phyloP scores from a whole-genome alignment of 208 protist species.

The Trypanosoma avium region DNA sequence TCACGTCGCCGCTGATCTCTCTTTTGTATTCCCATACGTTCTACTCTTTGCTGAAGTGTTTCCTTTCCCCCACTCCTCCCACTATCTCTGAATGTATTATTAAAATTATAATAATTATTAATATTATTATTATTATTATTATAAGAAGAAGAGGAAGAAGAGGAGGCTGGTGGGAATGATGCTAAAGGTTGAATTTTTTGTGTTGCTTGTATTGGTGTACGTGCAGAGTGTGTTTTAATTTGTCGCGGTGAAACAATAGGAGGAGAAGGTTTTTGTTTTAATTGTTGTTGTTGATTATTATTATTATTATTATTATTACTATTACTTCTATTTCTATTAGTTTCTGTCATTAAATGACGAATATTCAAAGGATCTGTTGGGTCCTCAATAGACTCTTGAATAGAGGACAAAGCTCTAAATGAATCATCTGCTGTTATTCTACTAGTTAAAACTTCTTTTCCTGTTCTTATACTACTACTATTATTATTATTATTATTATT shows the following conservation, averaged over 20 bases:
- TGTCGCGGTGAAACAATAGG: too few species aligned
- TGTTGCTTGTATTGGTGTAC: too few species aligned
- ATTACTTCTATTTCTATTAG: neutral
- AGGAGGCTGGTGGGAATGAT: too few species aligned
- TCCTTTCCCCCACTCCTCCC: neutral
- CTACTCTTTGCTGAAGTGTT: neutral
- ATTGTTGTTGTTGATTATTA: neutral
- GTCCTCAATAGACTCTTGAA: neutral
- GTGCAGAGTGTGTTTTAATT: too few species aligned
- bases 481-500: too few species aligned
- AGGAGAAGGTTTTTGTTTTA: neutral
- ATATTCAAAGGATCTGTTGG: neutral
- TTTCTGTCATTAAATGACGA: neutral
- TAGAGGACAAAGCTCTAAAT: neutral
- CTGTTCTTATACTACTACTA: too few species aligned
- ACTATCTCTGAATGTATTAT: neutral
- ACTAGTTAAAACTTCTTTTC: neutral
- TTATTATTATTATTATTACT: neutral
- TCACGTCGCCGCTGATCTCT: slow-evolving; percentile 66
- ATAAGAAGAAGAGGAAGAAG: too few species aligned
- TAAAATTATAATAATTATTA: too few species aligned
- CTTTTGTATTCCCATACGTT: slow-evolving; percentile 3
- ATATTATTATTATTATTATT: too few species aligned
- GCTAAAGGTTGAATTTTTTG: too few species aligned
- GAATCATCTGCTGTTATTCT: neutral